phyloP scores from a whole-genome alignment of 306 rosid species.

The Astragalus glycyphyllos region DNA sequence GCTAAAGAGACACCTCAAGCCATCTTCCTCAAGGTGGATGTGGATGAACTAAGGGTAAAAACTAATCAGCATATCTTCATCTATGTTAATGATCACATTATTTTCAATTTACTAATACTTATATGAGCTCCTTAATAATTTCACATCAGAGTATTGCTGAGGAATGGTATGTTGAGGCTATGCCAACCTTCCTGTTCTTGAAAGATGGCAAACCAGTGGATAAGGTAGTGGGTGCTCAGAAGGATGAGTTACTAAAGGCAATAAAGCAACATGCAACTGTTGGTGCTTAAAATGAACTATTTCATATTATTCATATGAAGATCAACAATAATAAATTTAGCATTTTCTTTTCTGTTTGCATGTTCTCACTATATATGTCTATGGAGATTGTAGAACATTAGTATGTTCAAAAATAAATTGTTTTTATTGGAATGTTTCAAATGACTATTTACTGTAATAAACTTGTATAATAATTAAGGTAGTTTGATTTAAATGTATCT shows the following conservation, averaged over 20 bases:
- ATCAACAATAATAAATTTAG: constrained; percentile 21
- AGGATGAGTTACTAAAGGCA: constrained; percentile 47
- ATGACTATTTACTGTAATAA: too few relatives aligned
- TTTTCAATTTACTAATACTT: not conserved
- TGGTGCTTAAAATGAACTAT: constrained; percentile 45
- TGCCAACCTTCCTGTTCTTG: constrained; percentile 83
- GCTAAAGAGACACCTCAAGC: constrained; percentile 57
- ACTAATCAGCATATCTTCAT: not conserved
- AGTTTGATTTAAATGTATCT: too few relatives aligned
- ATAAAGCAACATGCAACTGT: constrained; percentile 47
- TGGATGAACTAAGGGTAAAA: constrained; percentile 72
- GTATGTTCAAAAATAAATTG: constrained; percentile 29
- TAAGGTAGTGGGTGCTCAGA: constrained; percentile 76
- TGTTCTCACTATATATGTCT: not conserved
- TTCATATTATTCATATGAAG: not conserved
- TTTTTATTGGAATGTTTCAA: constrained; percentile 7
- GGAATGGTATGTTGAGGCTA: constrained; percentile 69
- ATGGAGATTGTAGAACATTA: not conserved
- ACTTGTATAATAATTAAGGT: too few relatives aligned
- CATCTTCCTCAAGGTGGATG: constrained; percentile 82
- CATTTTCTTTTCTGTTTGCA: not conserved
- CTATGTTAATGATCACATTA: not conserved
- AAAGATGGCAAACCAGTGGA: constrained; percentile 74
- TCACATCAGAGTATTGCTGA: constrained; percentile 56
- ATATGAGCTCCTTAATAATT: not conserved